Base-by-base conservation (phyloP, 768 basidiomycete species). In the Chalciporus chontae region DNA sequence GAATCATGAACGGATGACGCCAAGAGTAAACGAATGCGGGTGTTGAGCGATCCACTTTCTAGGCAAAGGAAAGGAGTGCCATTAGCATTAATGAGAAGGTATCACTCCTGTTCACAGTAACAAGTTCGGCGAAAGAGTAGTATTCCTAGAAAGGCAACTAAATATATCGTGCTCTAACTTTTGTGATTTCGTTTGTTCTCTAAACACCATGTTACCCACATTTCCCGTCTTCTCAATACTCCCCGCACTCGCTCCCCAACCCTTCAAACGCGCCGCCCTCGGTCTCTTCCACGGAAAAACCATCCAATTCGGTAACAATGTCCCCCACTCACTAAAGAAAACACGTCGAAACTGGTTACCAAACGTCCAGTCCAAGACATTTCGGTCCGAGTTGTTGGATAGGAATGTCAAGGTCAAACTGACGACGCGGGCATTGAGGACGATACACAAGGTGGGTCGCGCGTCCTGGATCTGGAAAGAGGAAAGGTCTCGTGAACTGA, bases 311-410 rank as follows among this genome's bases (percentile, higher is more conserved):
- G 92, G 92, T 21, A 93, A 94, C 75, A 93, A 85, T 62, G 90
- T 94, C 42, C 90, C 92, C 0, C 86, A 90, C 68, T 93, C 91
- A 19, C 85, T 85, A 64, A 79, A 86, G 65, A 94, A 93, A 73
- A 93, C 93, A 21, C 84, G 87, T 43, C 76, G 92, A 36, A 79
- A 85, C 39, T 94, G 92, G 92, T 73, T 91, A 10, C 92, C 92
- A 31, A 94, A 94, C 68, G 77, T 92, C 19, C 90, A 93, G 57
- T 72, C 73, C 44, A 92, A 93, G 68, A 79, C 83, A 2, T 58
- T 93, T 40, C 77, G 72, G 55, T 91, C 87, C 11, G 84, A 87
- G 13, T 69, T 80, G 8, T 68, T 92, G 31, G 80, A 77, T 26
- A 66, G 75, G 44, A 71, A 71, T 39, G 61, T 94, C 5, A 73